phyloP scores from a whole-genome alignment of 2,329 filamentous ascomycete species.

The Monilinia laxa region DNA sequence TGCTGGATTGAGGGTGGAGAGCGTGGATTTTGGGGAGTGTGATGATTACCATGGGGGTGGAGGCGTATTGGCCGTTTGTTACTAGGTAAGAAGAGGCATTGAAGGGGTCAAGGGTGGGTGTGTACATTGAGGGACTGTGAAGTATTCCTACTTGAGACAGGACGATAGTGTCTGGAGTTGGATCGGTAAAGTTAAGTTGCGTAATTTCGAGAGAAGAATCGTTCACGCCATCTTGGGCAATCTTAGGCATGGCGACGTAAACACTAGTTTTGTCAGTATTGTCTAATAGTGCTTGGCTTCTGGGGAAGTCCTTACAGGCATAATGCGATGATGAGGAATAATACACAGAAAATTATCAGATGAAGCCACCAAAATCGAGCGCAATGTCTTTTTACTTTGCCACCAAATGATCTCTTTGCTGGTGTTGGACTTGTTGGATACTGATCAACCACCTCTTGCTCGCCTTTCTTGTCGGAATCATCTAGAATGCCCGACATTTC shows the following conservation, averaged over 20 bases:
- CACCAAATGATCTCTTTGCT: slow-evolving; percentile 23
- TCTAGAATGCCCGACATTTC: slow-evolving; percentile 5
- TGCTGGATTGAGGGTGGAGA: slow-evolving; percentile 39
- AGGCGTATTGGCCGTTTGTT: slow-evolving; percentile 39
- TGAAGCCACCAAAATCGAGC: slow-evolving; percentile 54
- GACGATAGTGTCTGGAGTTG: slow-evolving; percentile 49
- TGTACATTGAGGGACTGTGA: slow-evolving; percentile 49
- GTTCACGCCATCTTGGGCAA: slow-evolving; percentile 55
- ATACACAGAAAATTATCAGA: slow-evolving; percentile 50
- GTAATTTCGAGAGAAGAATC: slow-evolving; percentile 51
- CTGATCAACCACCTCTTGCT: slow-evolving; percentile 10
- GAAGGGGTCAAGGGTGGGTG: slow-evolving; percentile 56
- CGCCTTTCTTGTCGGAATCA: slow-evolving; percentile 19
- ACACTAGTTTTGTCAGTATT: slow-evolving; percentile 43
- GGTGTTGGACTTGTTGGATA: slow-evolving; percentile 15
- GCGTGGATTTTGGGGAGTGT: slow-evolving; percentile 39
- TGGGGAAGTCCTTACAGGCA: slow-evolving; percentile 50
- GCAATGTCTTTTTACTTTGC: slow-evolving; percentile 38
- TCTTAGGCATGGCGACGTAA: slow-evolving; percentile 58
- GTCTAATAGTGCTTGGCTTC: slow-evolving; percentile 1
- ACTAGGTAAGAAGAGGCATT: slow-evolving; percentile 50
- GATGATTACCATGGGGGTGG: slow-evolving; percentile 35
- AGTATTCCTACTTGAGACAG: slow-evolving; percentile 51
- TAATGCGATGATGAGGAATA: slow-evolving; percentile 53
- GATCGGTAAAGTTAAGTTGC: slow-evolving; percentile 51